Evolutionary conservation across 768 basidiomycete species (phyloP), one percentile per base, ranked within the genome.

Genomic region (Wakefieldia striispora): DNA sequence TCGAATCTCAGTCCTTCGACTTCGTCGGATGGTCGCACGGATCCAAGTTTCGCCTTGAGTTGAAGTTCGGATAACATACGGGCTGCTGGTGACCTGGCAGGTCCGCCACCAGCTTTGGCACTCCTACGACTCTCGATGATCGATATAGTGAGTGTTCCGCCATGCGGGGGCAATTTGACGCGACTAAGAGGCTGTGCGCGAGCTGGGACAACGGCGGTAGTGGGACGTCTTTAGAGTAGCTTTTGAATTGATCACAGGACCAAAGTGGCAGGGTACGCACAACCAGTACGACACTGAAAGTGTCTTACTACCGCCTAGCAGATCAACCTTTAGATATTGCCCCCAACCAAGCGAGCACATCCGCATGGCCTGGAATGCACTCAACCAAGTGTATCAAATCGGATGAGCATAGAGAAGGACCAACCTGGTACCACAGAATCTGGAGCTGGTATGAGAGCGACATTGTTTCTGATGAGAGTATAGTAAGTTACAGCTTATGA

Each of bases 401-500:
- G 17, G 7, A 6, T 23, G 6, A 7, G 41, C 27, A 43, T n/a
- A 49, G 7, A 19, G 31, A 21, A 14, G 14, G 31, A 50, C 65
- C n/a, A 45, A 75, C 78, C 64, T 93, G 91, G 60, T 84, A 88
- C 78, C 83, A 84, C 41, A 97, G 67, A 54, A 93, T 88, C 67
- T 94, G 95, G 14, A 97, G 76, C 60, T 95, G 94, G 68, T 97
- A 97, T 2, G 90, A 86, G 50, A 97, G 68, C 1, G 91, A 90
- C 81, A 94, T 89, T 75, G 91, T 87, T 64, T 94, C 92, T 95
- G 54, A 54, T 8, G 4, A 3, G 8, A 41, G 8, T 39, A 43
- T 10, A 16, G 10, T 57, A 20, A 57, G 45, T 19, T 17, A 36
- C 21, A 14, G 6, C 6, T 42, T 13, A 7, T 29, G 13, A 19